Base-by-base conservation (phyloP, 2,329 filamentous ascomycete species). In the Ascochyta fabae region DNA sequence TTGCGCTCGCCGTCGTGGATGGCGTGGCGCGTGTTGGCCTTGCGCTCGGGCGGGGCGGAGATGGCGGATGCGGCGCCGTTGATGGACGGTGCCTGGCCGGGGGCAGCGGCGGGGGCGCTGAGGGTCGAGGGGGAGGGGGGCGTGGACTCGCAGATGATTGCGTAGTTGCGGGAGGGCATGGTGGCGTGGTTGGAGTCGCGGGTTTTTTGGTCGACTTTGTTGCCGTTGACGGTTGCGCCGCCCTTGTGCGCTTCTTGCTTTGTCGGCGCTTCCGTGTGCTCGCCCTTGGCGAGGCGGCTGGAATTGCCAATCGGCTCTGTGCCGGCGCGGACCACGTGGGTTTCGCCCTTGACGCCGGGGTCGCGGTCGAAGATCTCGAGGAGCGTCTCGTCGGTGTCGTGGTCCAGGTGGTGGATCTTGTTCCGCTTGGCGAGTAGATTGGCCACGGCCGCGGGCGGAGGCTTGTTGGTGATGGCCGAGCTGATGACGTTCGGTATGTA, bases 121-220 rank as follows among this genome's bases (percentile, higher is more conserved):
- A 62, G 48, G 5, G 65, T 61, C 1, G 57, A 39, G 9, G 64
- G 58, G 40, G 75, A 43, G 10, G 62, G 56, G 57, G 72, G 41
- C 46, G 67, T 69, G 13, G 77, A 79, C 65, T 88, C 85, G 40
- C 81, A 81, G 72, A 88, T 84, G 69, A 84, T 85, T 53, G 86
- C 86, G 68, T 85, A 88, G 72, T 88, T 88, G 49, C 86, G 80
- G 46, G 82, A 85, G 1, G 86, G 86, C 86, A 97, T 97, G 10
- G 93, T 97, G 59, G 91, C 90, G 61, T 91, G 84, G 76, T 97
- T 97, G 70, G 84, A 88, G 39, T 80, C 79, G 1, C 87, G 84
- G 4, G 89, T 91, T 78, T 93, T 88, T 48, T 68, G 67, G 29
- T 67, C 67, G 7, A 69, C 58, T 45, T 68, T 68, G 22, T 48